phyloP scores from a whole-genome alignment of 169 alveolate genomes.

The Toxoplasma gondii region DNA sequence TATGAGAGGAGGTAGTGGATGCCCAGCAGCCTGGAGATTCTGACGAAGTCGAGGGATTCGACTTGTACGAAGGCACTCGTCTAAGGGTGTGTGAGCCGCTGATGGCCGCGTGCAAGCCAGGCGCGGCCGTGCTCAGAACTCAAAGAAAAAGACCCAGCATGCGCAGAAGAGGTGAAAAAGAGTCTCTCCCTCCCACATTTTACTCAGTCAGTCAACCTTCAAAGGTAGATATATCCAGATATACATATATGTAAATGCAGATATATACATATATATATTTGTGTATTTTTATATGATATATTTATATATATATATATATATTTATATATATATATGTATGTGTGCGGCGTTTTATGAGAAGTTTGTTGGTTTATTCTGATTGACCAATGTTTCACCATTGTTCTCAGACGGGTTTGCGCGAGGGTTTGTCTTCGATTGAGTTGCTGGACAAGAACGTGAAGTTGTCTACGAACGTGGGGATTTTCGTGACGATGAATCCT shows the following conservation, averaged over 20 bases:
- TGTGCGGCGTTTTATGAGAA: constrained; percentile 50
- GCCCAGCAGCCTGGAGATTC: too few species aligned
- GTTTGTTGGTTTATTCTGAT: background rate
- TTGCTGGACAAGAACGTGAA: constrained; percentile 78
- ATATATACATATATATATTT: background rate
- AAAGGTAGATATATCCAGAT: background rate
- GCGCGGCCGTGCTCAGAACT: too few species aligned
- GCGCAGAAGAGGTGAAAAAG: too few species aligned
- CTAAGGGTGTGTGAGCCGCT: too few species aligned
- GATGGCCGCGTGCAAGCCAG: too few species aligned
- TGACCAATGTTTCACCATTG: background rate
- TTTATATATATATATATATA: background rate
- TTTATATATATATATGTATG: background rate
- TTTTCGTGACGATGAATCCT: constrained; percentile 96
- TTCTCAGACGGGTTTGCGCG: constrained; percentile 55
- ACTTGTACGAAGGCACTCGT: too few species aligned
- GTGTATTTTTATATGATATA: too few species aligned
- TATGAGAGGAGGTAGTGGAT: background rate
- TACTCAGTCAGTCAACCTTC: background rate
- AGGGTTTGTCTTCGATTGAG: constrained; percentile 56
- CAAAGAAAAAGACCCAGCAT: too few species aligned
- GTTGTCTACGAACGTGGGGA: constrained; percentile 91
- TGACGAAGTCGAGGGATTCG: too few species aligned
- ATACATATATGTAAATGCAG: constrained; percentile 59
- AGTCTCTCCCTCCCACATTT: too few species aligned